A percentile compares a stretch with the other conserved stretches of the same genome.
Conservation (phyloP, 805 yeast genomes). For the Phaffomyces antillensis region DNA sequence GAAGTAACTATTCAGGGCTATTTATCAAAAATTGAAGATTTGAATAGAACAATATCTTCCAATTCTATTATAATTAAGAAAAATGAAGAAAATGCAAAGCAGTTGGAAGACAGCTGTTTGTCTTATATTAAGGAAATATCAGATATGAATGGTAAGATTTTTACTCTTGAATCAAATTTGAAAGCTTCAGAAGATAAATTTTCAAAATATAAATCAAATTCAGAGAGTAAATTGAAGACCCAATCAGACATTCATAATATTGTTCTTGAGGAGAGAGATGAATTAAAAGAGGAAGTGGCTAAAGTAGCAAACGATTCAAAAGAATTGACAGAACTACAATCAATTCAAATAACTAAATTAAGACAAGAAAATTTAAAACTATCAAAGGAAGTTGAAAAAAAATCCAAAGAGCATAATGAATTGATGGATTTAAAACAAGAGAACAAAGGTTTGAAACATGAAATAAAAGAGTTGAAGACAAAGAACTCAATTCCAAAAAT, state of each 20-base stretch:
- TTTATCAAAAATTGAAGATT: background rate
- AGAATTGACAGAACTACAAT: conserved; percentile 20
- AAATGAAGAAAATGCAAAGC: background rate
- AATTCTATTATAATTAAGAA: background rate
- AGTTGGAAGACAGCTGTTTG: background rate
- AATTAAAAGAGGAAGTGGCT: conserved; percentile 18
- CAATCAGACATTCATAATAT: conserved; percentile 28
- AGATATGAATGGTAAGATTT: background rate
- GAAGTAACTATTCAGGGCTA: background rate
- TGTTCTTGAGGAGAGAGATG: conserved; percentile 24
- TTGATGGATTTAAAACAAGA: background rate
- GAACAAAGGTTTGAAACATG: background rate
- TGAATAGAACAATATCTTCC: background rate
- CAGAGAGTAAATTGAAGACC: conserved; percentile 29
- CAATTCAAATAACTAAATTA: conserved; percentile 4
- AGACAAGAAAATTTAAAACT: background rate
- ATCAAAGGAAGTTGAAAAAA: conserved; percentile 1
- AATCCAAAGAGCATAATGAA: background rate
- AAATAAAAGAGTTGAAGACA: conserved; percentile 1
- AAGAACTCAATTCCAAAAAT: background rate
- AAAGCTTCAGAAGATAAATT: conserved; percentile 12
- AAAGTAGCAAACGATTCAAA: conserved; percentile 19
- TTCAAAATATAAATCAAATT: conserved; percentile 19
- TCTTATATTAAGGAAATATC: background rate
- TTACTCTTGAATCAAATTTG: background rate